Evolutionary conservation across 75 land plant species (phyloP), one percentile per base, ranked within the genome.

Genomic region (Cupressus sempervirens): DNA sequence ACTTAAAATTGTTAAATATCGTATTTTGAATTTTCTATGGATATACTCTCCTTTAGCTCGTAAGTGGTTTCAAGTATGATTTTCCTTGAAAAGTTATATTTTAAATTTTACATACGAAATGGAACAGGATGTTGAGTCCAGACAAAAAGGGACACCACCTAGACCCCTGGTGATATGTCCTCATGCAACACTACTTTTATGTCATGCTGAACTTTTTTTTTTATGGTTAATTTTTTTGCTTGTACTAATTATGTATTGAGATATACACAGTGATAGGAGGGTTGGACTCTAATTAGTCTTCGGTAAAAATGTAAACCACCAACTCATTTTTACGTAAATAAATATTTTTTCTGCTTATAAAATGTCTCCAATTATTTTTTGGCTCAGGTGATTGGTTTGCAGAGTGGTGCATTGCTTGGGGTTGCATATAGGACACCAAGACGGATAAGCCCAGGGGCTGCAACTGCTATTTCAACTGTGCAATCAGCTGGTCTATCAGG

Each of bases 391-490:
- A 88, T 91, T 85, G 97, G 96, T 43, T 89, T 98, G 91, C 99
- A 98, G 85, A 99, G 99, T 52, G 99, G 99, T 81, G 96, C 99
- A 34, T 85, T 98, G 75, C 94, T 98, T 83, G 99, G 99, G 62
- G 94, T 98, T 81, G 93, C 99, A n/a, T 98, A 98, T 89, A 89
- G 94, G 76, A 93, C 93, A 65, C 93, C 99, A 70, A 86, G 99
- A 32, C 86, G 95, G 84, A 89, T 93, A 79, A 93, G 93, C 77
- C 89, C 96, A 82, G 84, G 40, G 62, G 91, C 92, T 82, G 97
- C 95, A 4, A 90, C 92, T 72, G 94, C 93, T 52, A 93, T 90
- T 77, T 93, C 95, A 86, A 86, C 95, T 23, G 85, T 91, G 53
- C 92, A 94, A 36, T 88, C 95, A 26, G 92, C 89, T 91, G 88